Base-by-base conservation (phyloP, 805 yeast species). In the Candida broadrunensis region DNA sequence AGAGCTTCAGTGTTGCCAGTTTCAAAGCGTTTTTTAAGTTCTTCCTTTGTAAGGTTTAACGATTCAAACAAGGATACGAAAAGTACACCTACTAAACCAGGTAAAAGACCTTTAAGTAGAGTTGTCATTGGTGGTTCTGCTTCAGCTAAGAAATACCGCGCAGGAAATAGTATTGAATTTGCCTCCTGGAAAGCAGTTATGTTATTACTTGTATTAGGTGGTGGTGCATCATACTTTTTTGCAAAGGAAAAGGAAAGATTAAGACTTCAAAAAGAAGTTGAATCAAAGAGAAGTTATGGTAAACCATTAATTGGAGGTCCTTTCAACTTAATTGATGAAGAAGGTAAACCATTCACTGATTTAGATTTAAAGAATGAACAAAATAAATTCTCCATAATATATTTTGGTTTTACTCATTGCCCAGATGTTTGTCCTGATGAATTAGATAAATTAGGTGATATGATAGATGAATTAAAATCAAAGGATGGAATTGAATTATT, bases 391-490 rank as follows among this genome's bases (percentile, higher is more conserved):
- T 80, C 91, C 9, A 69, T 93, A 35, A 63, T 91, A n/a, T 93
- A 93, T 61, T 93, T 93, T 65, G 99, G 99, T 0, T 93, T 93
- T 70, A 86, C 97, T 3, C 90, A 90, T 65, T 93, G 99, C 67
- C 99, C 99, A 5, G 99, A 93, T 65, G 90, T 93, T 39, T 93
- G 99, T 64, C 99, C 99, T 9, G 99, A 93, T 62, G 99, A 93
- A 61, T 76, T 93, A 44, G 99, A 93, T 61, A 88, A 91, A 58
- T 74, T 93, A 58, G 91, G 96, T 4, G 73, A 80, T 23, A 81
- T 85, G 68, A 70, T 78, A 55, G 78, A 76, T 48, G 75, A 72
- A 27, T 72, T 91, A 56, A 80, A 84, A 56, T 54, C 63, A 17
- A 72, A 79, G 39, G 55, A 61, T 38, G 72, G 75, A 8, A 77